Evolutionary conservation across 192 early-diverging fungal species (phyloP).

Genomic region (Spinellus fusiger): DNA sequence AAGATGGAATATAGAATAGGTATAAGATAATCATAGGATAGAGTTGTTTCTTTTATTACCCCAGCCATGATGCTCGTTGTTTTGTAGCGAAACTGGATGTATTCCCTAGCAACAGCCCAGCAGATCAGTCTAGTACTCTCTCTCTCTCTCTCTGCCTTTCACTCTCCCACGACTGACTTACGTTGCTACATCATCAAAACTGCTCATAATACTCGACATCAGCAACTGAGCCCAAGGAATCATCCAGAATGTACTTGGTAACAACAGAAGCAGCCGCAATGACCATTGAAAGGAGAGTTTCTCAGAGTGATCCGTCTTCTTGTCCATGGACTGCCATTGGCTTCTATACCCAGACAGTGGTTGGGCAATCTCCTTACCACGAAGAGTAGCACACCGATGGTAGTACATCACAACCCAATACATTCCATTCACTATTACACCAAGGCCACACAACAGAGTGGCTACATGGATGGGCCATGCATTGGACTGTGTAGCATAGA

Average conservation of each 20-base stretch:
- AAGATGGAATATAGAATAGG: no score
- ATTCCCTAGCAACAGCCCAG: constrained; percentile 7
- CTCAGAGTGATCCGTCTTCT: no score
- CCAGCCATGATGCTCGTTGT: constrained; percentile 24
- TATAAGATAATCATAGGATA: not conserved
- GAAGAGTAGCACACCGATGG: constrained; percentile 5
- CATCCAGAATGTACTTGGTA: constrained; percentile 26
- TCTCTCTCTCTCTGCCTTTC: not conserved
- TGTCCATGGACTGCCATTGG: not conserved
- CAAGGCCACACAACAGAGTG: constrained; percentile 44
- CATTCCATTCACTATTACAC: constrained; percentile 39
- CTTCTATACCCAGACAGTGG: not conserved
- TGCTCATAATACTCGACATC: constrained; percentile 29
- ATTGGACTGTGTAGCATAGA: constrained; percentile 32
- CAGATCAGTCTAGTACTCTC: not conserved
- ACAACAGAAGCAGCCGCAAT: constrained; percentile 6
- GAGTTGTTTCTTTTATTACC: constrained; percentile 1
- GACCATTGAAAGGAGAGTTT: constrained; percentile 14
- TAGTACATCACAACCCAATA: constrained; percentile 43
- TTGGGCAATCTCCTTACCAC: constrained; percentile 7
- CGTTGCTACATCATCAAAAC: constrained; percentile 28
- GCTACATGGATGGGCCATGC: constrained; percentile 38
- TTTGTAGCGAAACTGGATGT: constrained; percentile 22
- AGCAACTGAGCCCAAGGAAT: constrained; percentile 20
- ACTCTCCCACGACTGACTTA: not conserved